Base-by-base conservation (phyloP, 805 yeast species). In the Candida fluviatilis region DNA sequence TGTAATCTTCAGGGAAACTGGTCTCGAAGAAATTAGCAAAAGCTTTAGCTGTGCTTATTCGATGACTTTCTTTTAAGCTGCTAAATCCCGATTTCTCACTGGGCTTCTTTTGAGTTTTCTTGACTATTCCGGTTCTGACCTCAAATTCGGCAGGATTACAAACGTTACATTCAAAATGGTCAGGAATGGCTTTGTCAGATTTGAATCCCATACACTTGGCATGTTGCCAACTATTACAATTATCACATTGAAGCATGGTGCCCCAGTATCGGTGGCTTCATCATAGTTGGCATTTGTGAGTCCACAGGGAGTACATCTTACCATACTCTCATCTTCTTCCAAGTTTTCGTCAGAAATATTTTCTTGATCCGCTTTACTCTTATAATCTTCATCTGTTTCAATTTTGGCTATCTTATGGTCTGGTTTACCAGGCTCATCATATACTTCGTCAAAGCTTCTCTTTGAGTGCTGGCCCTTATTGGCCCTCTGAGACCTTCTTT, bases 201-300 rank as follows among this genome's bases (percentile, higher is more conserved):
- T 39, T 45, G 32, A 70, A 78, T 18, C 81, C 71, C 75, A 81
- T 68, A 56, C 90, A 83, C 38, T 53, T 60, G 23, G 75, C 73
- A 51, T 83, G 90, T 52, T 83, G 89, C 89, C 89, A 83, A 2
- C 87, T 75, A 32, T 69, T 57, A 52, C 90, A 83, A 5, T 58
- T 48, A 18, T 79, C 86, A 58, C 90, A 83, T 49, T 78, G 78
- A 18, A 82, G 72, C 84, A 81, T 80, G 10, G 64, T 66, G 11
- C 84, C 79, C 66, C 57, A 1, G 57, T 55, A 43, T 79, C 85
- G 3, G 68, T 70, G 0, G 70, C 80, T 43, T 73, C 83, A 48
- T 80, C 66, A 52, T 77, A 80, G 44, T 77, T 80, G 13, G 60
- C 69, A 39, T 75, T 76, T 15, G 68, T 75, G 1, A 84, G 65